Percentiles rank a stretch among this genome's conserved stretches.
phyloP scores from a whole-genome alignment of 1,284 basidiomycete genomes.

The Papiliotrema fonsecae region DNA sequence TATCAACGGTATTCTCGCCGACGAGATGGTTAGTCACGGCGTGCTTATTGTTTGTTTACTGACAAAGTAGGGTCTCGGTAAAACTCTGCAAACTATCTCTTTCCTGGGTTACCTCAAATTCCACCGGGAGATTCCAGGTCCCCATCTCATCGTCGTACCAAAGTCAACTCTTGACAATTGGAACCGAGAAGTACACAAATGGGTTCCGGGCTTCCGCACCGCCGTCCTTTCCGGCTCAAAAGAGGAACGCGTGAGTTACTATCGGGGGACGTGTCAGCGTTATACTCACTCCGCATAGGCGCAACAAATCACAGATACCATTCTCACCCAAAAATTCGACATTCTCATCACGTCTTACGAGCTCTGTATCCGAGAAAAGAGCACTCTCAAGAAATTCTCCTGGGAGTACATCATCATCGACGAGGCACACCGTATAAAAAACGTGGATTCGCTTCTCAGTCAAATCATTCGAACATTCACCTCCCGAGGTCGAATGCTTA shows the following conservation, averaged over 20 bases:
- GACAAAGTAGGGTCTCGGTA: conserved; percentile 78
- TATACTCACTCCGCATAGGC: conserved; percentile 46
- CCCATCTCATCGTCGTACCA: conserved; percentile 92
- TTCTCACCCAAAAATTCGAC: conserved; percentile 87
- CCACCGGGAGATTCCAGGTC: conserved; percentile 69
- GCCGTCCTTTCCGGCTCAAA: conserved; percentile 79
- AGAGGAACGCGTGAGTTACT: conserved; percentile 66
- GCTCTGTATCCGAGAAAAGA: conserved; percentile 92
- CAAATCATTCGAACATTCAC: conserved; percentile 93
- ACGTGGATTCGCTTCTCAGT: conserved; percentile 91
- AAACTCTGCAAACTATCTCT: conserved; percentile 96
- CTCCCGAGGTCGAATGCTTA: conserved; percentile 82
- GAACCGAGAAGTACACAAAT: conserved; percentile 85
- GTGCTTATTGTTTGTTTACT: conserved; percentile 13
- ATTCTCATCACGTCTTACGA: conserved; percentile 97
- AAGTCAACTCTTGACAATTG: conserved; percentile 98
- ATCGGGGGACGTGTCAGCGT: not conserved
- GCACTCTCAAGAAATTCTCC: conserved; percentile 84
- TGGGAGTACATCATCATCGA: conserved; percentile 99
- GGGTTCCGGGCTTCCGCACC: conserved; percentile 86
- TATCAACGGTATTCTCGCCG: conserved; percentile 86
- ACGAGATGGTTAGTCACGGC: conserved; percentile 70
- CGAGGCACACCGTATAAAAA: conserved; percentile 99
- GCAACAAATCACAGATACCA: conserved; percentile 68
- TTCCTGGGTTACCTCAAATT: conserved; percentile 94